Percentiles rank a stretch among this genome's conserved stretches.
phyloP scores from a whole-genome alignment of 768 basidiomycete species.

The Tubosaeta sp. region DNA sequence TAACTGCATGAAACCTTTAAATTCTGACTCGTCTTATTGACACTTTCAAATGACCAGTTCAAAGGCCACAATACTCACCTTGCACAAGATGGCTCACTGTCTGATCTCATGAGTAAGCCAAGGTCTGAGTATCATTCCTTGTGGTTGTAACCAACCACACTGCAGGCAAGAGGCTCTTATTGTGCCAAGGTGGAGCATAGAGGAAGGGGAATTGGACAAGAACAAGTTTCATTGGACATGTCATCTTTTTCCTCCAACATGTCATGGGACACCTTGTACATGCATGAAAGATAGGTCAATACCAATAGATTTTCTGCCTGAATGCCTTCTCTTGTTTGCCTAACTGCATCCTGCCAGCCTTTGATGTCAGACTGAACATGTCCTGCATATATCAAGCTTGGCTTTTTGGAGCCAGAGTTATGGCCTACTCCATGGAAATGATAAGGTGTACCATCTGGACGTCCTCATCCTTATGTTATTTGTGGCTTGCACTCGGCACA shows the following conservation, averaged over 20 bases:
- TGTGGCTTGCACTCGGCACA: slow-evolving; percentile 13
- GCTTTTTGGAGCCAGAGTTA: not conserved
- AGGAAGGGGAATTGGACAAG: slow-evolving; percentile 44
- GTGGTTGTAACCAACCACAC: slow-evolving; percentile 53
- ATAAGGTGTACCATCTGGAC: slow-evolving; percentile 1
- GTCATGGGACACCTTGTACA: slow-evolving; percentile 4
- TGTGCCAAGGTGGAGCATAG: slow-evolving; percentile 25
- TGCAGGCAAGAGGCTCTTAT: slow-evolving; percentile 51
- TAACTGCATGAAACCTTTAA: not conserved
- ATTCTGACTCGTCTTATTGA: not conserved
- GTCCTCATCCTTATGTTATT: slow-evolving; percentile 5
- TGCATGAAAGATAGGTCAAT: slow-evolving; percentile 2
- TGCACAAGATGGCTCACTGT: slow-evolving; percentile 39
- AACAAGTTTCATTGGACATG: not conserved
- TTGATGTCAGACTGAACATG: no score
- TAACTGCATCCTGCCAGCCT: no score
- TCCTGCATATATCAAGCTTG: not conserved
- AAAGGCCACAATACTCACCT: slow-evolving; percentile 45
- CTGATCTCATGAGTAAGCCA: slow-evolving; percentile 64
- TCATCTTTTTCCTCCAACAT: slow-evolving; percentile 10
- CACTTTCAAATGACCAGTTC: slow-evolving; percentile 25
- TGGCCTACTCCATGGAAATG: slow-evolving; percentile 6
- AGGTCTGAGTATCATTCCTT: slow-evolving; percentile 73
- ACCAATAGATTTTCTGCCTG: not conserved
- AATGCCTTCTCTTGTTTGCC: no score